A percentile compares a stretch with the other conserved stretches of the same genome.
phyloP scores from a whole-genome alignment of 208 protist genomes.

The Trichomonas tenax region DNA sequence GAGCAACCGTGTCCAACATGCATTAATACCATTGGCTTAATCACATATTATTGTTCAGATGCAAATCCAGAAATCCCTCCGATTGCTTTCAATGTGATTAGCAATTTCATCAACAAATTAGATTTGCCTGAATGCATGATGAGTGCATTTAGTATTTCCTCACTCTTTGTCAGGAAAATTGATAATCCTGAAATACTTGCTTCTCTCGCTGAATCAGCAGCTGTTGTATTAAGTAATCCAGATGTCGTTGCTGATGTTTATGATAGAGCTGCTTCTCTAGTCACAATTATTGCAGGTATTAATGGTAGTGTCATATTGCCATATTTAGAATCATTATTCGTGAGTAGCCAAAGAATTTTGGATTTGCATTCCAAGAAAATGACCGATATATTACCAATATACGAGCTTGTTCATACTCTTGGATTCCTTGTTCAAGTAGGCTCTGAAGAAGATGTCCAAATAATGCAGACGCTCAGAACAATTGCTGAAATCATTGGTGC shows the following conservation, averaged over 20 bases:
- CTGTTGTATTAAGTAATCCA: not conserved
- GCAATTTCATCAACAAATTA: not conserved
- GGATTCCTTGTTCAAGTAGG: not conserved
- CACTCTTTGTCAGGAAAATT: not conserved
- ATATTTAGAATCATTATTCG: not conserved
- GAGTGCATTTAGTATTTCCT: not conserved
- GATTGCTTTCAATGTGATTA: not conserved
- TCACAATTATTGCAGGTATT: not conserved
- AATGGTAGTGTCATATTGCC: not conserved
- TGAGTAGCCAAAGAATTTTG: not conserved
- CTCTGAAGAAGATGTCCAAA: not conserved
- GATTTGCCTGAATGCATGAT: not conserved
- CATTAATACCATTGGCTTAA: not conserved
- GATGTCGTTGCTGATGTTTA: not conserved
- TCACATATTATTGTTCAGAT: not conserved
- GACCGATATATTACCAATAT: not conserved
- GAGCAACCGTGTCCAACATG: not conserved
- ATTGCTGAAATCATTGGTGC: not conserved
- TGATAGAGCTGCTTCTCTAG: not conserved
- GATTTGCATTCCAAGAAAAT: not conserved
- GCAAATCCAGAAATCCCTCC: not conserved
- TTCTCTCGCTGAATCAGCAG: not conserved
- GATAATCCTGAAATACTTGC: not conserved
- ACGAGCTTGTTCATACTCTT: not conserved
- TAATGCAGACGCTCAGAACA: not conserved